Evolutionary conservation across 441 rosid species (phyloP).

Genomic region (Capsella rubella): DNA sequence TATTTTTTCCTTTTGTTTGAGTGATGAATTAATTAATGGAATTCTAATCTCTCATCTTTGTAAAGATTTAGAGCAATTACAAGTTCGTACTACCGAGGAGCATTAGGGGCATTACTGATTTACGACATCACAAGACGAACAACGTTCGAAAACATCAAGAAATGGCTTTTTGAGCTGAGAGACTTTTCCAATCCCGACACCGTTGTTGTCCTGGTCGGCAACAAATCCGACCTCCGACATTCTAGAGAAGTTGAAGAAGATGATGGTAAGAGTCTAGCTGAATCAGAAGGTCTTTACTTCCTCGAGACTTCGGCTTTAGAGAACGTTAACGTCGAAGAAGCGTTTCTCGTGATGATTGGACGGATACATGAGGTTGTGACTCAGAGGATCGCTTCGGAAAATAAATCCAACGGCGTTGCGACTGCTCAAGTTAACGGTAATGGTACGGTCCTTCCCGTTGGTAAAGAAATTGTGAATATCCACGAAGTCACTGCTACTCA

Average conservation of each 20-base stretch:
- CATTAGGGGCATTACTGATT: constrained; percentile 79
- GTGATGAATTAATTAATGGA: not conserved
- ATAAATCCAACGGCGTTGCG: constrained; percentile 29
- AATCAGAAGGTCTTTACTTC: constrained; percentile 43
- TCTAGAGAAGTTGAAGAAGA: constrained; percentile 49
- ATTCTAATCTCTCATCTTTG: not conserved
- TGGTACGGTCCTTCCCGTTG: constrained; percentile 35
- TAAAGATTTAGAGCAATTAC: constrained; percentile 91
- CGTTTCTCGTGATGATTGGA: constrained; percentile 41
- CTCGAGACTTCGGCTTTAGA: constrained; percentile 64
- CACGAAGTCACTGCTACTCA: constrained; percentile 41
- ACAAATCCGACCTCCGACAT: constrained; percentile 42
- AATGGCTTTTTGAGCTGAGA: constrained; percentile 64
- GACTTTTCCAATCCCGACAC: constrained; percentile 48
- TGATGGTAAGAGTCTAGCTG: constrained; percentile 57
- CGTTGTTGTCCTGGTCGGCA: constrained; percentile 40
- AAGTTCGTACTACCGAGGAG: constrained; percentile 92
- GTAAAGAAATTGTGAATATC: constrained; percentile 43
- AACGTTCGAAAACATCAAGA: constrained; percentile 55
- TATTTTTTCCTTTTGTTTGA: not conserved
- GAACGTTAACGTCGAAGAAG: constrained; percentile 43
- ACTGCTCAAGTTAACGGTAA: constrained; percentile 9
- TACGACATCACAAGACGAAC: constrained; percentile 77
- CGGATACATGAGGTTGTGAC: constrained; percentile 64
- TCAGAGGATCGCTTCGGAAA: constrained; percentile 59